These are phyloP conservation scores for Suhomyces terraborum DNA, from an alignment of 1,139 yeast species.

Conservation along the genomic window DNA sequence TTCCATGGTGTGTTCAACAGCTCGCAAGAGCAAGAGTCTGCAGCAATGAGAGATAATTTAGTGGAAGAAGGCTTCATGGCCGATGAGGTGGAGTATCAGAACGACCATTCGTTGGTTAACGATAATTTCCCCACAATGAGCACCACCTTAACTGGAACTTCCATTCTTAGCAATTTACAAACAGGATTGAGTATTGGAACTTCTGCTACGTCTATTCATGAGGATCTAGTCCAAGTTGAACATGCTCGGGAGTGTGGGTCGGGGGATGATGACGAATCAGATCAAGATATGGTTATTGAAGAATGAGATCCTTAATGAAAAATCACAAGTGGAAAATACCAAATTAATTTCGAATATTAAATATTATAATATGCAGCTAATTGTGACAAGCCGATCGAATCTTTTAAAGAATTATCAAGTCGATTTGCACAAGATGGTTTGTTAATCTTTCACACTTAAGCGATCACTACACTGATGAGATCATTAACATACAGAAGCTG, in stretches of 20 bases:
- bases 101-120: slow-evolving; percentile 45
- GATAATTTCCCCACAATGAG: slow-evolving; percentile 20
- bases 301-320: slow-evolving; percentile 15
- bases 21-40: slow-evolving; percentile 3
- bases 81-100: slow-evolving; percentile 58
- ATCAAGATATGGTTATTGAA: slow-evolving; percentile 55
- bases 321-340: not conserved
- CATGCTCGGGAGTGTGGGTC: slow-evolving; percentile 12
- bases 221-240: slow-evolving; percentile 16
- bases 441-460: too few species aligned
- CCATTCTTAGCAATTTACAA: slow-evolving; percentile 13
- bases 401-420: not conserved
- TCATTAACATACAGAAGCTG: too few species aligned
- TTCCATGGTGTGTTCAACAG: slow-evolving; percentile 1
- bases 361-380: too few species aligned
- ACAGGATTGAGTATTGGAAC: slow-evolving; percentile 26
- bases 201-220: slow-evolving; percentile 22
- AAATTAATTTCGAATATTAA: not conserved
- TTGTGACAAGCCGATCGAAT: too few species aligned
- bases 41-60: slow-evolving; percentile 14
- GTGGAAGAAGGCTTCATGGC: slow-evolving; percentile 52
- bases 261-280: slow-evolving; percentile 32
- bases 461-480: too few species aligned
- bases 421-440: too few species aligned
- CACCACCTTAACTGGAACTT: slow-evolving; percentile 22